These are phyloP conservation scores for Nakaseomyces sp. DNA, from an alignment of 1,139 yeast species.

Conservation along the genomic window DNA sequence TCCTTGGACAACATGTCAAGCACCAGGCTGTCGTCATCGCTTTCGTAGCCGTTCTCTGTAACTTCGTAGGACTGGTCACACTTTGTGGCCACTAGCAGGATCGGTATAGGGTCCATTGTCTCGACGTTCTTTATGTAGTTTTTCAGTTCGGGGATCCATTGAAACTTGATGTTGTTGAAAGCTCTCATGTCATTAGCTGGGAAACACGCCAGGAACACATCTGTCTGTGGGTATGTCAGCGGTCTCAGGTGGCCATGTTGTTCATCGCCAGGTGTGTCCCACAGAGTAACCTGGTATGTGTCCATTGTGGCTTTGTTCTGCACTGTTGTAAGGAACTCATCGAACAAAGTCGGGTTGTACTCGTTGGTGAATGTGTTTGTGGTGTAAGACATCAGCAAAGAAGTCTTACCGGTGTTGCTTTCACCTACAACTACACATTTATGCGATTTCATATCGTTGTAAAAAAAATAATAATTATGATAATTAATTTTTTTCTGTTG, in stretches of 20 bases:
- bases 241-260: constrained; percentile 87
- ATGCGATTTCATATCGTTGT: constrained; percentile 68
- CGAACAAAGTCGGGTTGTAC: constrained; percentile 88
- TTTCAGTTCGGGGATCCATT: constrained; percentile 80
- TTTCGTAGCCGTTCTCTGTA: constrained; percentile 43
- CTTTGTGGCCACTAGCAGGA: constrained; percentile 76
- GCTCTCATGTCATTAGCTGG: constrained; percentile 77
- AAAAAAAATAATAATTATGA: too few species aligned
- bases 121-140: constrained; percentile 31
- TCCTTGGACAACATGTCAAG: constrained; percentile 47
- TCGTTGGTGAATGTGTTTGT: constrained; percentile 91
- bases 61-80: constrained; percentile 38
- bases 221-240: constrained; percentile 82
- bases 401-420: constrained; percentile 92
- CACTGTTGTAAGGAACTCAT: constrained; percentile 68
- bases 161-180: constrained; percentile 60
- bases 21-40: constrained; percentile 63
- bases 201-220: constrained; percentile 76
- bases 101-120: constrained; percentile 39
- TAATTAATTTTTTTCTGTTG: too few species aligned
- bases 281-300: constrained; percentile 61
- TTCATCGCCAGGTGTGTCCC: constrained; percentile 95
- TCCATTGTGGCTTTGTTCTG: constrained; percentile 52
- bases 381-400: constrained; percentile 78
- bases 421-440: constrained; percentile 95